These are phyloP conservation scores for Nitzschia palea DNA, from an alignment of 108 stramenopile genomes.

Conservation along the genomic window DNA sequence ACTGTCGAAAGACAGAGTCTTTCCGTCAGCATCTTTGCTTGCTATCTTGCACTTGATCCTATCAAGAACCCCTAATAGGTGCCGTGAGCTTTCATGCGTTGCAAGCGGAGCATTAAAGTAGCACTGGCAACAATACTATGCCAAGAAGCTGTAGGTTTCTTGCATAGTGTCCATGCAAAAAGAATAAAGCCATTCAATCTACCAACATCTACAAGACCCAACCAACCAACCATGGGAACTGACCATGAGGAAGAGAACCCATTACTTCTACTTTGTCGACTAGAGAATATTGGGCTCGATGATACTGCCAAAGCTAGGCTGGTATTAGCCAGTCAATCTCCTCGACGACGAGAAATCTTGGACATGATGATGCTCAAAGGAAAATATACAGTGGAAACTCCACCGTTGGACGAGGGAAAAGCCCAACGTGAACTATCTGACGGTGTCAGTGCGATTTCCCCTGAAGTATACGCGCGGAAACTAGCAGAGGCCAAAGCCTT, in stretches of 20 bases:
- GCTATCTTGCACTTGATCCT: no score
- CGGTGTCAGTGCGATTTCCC: conserved; percentile 27
- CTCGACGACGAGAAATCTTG: conserved; percentile 73
- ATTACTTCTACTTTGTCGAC: background rate
- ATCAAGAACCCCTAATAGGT: no score
- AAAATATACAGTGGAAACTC: conserved; percentile 46
- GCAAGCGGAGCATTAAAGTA: no score
- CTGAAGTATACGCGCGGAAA: conserved; percentile 57
- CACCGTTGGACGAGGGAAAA: conserved; percentile 69
- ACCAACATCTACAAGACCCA: background rate
- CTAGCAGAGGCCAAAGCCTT: conserved; percentile 74
- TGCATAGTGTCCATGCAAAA: no score
- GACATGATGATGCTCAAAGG: conserved; percentile 82
- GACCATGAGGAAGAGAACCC: background rate
- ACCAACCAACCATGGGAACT: background rate
- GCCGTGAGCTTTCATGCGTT: no score
- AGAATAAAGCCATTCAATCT: no score
- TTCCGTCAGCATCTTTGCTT: no score
- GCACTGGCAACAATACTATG: no score
- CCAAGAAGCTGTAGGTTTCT: no score
- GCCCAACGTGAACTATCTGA: conserved; percentile 50
- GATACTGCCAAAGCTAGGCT: conserved; percentile 26
- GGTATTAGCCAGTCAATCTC: conserved; percentile 75
- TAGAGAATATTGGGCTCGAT: background rate
- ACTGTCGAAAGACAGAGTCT: no score